Conservation (phyloP, 352 stramenopile species). For the Salisapilia sapeloensis region DNA sequence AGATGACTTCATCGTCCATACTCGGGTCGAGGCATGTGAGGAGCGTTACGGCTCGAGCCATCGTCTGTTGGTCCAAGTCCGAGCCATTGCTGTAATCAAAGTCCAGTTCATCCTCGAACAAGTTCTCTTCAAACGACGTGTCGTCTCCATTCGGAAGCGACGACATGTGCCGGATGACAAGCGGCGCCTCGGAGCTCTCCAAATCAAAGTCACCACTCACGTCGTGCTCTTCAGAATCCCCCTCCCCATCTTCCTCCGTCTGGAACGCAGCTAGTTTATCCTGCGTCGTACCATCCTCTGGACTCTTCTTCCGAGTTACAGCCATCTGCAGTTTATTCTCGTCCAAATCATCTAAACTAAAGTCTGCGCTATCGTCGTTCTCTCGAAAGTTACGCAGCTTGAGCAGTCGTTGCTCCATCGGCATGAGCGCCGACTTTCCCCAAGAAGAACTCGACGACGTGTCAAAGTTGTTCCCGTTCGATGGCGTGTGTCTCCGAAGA, state of each 20-base stretch:
- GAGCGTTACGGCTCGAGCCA: constrained; percentile 50
- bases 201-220: constrained; percentile 3
- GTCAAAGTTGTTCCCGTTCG: neutral
- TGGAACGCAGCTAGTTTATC: constrained; percentile 2
- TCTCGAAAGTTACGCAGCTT: constrained; percentile 67
- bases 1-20: constrained; percentile 73
- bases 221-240: constrained; percentile 8
- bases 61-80: constrained; percentile 66
- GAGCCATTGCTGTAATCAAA: constrained; percentile 60
- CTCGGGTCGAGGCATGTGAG: constrained; percentile 65
- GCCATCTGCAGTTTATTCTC: constrained; percentile 36
- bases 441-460: constrained; percentile 11
- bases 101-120: constrained; percentile 73
- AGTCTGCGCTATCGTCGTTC: constrained; percentile 28
- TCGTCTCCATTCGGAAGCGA: too few species aligned
- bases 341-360: constrained; percentile 58
- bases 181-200: neutral
- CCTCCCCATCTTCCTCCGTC: constrained; percentile 5
- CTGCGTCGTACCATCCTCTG: too few species aligned
- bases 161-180: constrained; percentile 1
- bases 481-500: too few species aligned
- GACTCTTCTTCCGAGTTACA: constrained; percentile 16
- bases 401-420: constrained; percentile 34
- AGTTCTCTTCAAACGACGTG: constrained; percentile 29
- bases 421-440: constrained; percentile 39